Base-by-base conservation (phyloP, 164 flowering plant genomes). In the Vitis amurensis region DNA sequence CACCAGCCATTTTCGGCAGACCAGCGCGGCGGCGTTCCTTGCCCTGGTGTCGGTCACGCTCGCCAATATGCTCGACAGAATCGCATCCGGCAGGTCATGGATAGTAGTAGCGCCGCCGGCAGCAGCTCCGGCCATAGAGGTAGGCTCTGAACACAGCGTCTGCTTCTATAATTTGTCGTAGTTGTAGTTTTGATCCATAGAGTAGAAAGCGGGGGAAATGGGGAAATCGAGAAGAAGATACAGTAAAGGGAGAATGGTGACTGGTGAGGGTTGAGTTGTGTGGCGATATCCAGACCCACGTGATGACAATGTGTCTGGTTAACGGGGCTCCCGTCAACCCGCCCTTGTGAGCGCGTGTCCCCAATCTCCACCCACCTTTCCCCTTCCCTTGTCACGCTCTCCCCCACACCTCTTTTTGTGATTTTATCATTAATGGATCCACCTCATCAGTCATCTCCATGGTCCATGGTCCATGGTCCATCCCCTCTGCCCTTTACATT, bases 31-130 rank as follows among this genome's bases (percentile, higher is more conserved):
- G 71, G 86, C 68, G 85, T 93, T 93, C n/a, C 98, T 85, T 55
- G 80, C 50, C 1, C 98, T 84, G 3, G 84, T 72, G 74, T 84
- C 89, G 58, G 76, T 8, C 12, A 91, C 64, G 16, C 77, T 53
- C 50, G 87, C 69, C 73, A 89, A 74, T 13, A 93, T 78, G 81
- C 68, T 82, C 55, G 79, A 69, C 48, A 96, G 81, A 11, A 96
- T 83, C 15, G 62, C 93, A 71, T 93, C 97, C 14, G 95, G 98
- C 2, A 96, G 81, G 78, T 96, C 95, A 75, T 79, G 73, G 48
- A 96, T 68, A 30, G 82, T 71, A 64, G 82, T 29, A 30, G 64
- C 10, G 59, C 16, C 50, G 37, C 6, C 4, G 44, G 14, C 9
- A 52, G 70, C 11, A 58, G 67, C 11, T 13, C 61, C 10, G 55